Percentiles rank a stretch among this genome's conserved stretches.
Conservation (phyloP, 192 early-diverging fungal species). For the Spinellus fusiger region DNA sequence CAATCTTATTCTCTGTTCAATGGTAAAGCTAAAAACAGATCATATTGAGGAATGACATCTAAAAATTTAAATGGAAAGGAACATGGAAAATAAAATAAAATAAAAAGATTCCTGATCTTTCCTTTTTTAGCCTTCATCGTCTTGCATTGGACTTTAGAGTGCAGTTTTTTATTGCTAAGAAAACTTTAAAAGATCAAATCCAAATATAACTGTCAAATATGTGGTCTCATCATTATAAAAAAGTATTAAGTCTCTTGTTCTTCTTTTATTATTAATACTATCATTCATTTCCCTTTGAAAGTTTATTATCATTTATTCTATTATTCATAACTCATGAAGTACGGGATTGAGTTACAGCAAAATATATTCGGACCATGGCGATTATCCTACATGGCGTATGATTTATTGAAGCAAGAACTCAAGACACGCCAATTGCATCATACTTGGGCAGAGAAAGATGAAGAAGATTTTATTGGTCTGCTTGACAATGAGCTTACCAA, state of each 20-base stretch:
- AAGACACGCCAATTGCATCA: conserved; percentile 58
- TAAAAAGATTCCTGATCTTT: no score
- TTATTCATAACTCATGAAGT: conserved; percentile 63
- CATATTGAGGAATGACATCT: background rate
- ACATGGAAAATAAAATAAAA: no score
- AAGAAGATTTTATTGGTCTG: conserved; percentile 69
- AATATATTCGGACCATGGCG: conserved; percentile 72
- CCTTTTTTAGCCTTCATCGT: no score
- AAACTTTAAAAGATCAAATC: no score
- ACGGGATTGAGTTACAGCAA: conserved; percentile 71
- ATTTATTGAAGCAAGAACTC: conserved; percentile 77
- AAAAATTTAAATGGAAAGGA: background rate
- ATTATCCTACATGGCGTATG: conserved; percentile 79
- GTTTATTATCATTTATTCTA: background rate
- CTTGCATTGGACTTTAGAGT: no score
- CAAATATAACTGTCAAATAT: no score
- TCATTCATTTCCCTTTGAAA: background rate
- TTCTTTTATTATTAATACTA: background rate
- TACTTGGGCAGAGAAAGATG: conserved; percentile 61
- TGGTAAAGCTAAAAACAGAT: background rate
- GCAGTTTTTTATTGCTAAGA: no score
- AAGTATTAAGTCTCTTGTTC: background rate
- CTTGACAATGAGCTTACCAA: conserved; percentile 88
- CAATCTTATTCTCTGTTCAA: no score
- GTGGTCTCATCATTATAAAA: no score